phyloP scores from a whole-genome alignment of 306 rosid genomes.

The Castanea sativa region DNA sequence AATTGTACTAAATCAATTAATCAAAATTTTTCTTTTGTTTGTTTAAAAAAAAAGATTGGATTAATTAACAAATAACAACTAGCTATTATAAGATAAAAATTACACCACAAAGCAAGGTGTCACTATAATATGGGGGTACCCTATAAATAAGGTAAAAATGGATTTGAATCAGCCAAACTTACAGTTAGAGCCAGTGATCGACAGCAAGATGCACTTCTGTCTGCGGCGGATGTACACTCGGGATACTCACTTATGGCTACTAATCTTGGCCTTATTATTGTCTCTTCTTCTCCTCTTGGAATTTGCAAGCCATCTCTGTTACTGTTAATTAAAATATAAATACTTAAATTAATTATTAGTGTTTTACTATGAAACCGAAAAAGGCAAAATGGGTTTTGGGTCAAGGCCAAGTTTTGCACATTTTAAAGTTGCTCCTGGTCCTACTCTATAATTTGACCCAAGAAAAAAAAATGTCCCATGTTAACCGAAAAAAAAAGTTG shows the following conservation, averaged over 20 bases:
- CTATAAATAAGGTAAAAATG: background rate
- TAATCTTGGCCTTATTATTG: slow-evolving; percentile 20
- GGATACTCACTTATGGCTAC: slow-evolving; percentile 27
- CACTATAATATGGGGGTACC: background rate
- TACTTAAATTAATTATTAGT: background rate
- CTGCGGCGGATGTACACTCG: slow-evolving; percentile 52
- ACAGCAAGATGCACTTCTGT: slow-evolving; percentile 61
- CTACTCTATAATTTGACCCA: background rate
- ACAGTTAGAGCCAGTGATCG: slow-evolving; percentile 80
- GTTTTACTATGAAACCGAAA: background rate
- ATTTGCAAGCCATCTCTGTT: slow-evolving; percentile 75
- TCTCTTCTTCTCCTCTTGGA: slow-evolving; percentile 48
- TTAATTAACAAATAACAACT: too few species aligned
- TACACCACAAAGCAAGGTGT: background rate
- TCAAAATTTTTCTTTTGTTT: too few species aligned
- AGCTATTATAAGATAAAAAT: background rate
- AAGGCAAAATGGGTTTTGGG: background rate
- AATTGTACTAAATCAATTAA: background rate
- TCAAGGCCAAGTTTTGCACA: background rate
- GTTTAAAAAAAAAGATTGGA: too few species aligned
- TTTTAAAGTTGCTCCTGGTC: background rate
- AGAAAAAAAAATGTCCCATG: background rate
- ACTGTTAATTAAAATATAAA: background rate
- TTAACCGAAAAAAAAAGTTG: too few species aligned
- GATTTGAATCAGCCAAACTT: slow-evolving; percentile 29